A percentile compares a stretch with the other conserved stretches of the same genome.
Conservation (phyloP, 305 asterid species). For the Andrographis paniculata region DNA sequence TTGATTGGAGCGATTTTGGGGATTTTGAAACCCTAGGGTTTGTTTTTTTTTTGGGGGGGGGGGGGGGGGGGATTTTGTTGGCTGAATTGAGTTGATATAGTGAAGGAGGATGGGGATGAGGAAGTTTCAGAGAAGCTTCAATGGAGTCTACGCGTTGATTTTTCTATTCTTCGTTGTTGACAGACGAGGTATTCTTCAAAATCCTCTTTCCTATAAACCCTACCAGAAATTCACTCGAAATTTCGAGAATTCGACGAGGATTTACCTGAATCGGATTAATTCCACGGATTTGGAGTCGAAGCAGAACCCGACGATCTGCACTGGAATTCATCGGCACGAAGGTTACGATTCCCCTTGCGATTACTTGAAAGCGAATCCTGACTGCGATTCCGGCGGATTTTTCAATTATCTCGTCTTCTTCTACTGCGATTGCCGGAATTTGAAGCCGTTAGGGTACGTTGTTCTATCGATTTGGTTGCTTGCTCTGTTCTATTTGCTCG, state of each 20-base stretch:
- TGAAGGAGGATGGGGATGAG: too few relatives aligned
- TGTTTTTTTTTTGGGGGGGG: too few relatives aligned
- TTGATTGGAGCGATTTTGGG: too few relatives aligned
- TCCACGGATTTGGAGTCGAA: slow-evolving; percentile 12
- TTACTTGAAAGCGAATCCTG: slow-evolving; percentile 47
- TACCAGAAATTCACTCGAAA: neutral
- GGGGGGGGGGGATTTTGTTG: too few relatives aligned
- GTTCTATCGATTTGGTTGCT: slow-evolving; percentile 53
- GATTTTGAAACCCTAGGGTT: too few relatives aligned
- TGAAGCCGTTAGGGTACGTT: slow-evolving; percentile 34
- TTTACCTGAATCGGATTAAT: neutral
- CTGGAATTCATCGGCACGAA: slow-evolving; percentile 40
- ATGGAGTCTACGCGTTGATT: neutral
- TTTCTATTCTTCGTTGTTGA: slow-evolving; percentile 33
- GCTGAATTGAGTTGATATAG: too few relatives aligned
- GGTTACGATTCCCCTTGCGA: slow-evolving; percentile 51
- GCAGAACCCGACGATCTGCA: slow-evolving; percentile 33
- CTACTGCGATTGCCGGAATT: slow-evolving; percentile 49
- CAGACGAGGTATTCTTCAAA: slow-evolving; percentile 24
- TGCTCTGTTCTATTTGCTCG: slow-evolving; percentile 58
- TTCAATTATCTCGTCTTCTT: slow-evolving; percentile 54
- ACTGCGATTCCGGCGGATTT: slow-evolving; percentile 60
- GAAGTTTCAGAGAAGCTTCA: slow-evolving; percentile 1
- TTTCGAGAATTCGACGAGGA: too few relatives aligned
- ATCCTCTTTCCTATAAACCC: slow-evolving; percentile 18